These are phyloP conservation scores for Pochonia chlamydosporia DNA, from an alignment of 2,329 filamentous ascomycete genomes.

Conservation along the genomic window DNA sequence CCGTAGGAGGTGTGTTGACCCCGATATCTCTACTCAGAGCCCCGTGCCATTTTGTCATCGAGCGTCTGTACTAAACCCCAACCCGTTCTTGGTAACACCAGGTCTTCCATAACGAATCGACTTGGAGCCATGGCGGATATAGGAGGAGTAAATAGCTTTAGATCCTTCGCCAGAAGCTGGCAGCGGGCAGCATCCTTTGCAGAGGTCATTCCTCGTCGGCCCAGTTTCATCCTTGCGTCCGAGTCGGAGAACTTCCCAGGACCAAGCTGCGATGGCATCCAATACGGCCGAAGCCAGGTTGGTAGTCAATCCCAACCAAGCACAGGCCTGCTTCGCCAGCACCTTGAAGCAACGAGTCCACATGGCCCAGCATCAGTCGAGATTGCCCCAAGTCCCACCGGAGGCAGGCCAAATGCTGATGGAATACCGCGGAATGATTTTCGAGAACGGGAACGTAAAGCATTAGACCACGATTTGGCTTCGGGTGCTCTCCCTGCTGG, in stretches of 20 bases:
- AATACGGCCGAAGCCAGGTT: slow-evolving; percentile 35
- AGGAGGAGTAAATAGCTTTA: slow-evolving; percentile 88
- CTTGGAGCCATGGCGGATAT: slow-evolving; percentile 60
- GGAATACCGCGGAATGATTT: slow-evolving; percentile 20
- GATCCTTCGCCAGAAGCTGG: slow-evolving; percentile 90
- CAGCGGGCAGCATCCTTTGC: slow-evolving; percentile 83
- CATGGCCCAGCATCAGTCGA: slow-evolving; percentile 2
- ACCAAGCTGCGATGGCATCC: slow-evolving; percentile 23
- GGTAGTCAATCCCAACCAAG: slow-evolving; percentile 28
- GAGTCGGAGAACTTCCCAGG: slow-evolving; percentile 33
- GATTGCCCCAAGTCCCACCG: not conserved
- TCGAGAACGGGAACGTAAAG: slow-evolving; percentile 33
- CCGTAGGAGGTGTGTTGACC: slow-evolving; percentile 23
- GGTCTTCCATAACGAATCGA: slow-evolving; percentile 54
- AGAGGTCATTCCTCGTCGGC: slow-evolving; percentile 76
- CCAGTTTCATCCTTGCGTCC: slow-evolving; percentile 63
- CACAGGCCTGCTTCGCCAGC: slow-evolving; percentile 45
- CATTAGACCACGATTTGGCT: slow-evolving; percentile 37
- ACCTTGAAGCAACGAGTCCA: slow-evolving; percentile 37
- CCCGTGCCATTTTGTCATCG: not conserved
- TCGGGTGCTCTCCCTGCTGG: slow-evolving; percentile 20
- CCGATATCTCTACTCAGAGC: not conserved
- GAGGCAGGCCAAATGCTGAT: not conserved
- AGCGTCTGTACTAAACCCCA: not conserved
- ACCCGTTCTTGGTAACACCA: slow-evolving; percentile 18